These are phyloP conservation scores for Tilletia indica DNA, from an alignment of 1,284 basidiomycete genomes.

Conservation along the genomic window DNA sequence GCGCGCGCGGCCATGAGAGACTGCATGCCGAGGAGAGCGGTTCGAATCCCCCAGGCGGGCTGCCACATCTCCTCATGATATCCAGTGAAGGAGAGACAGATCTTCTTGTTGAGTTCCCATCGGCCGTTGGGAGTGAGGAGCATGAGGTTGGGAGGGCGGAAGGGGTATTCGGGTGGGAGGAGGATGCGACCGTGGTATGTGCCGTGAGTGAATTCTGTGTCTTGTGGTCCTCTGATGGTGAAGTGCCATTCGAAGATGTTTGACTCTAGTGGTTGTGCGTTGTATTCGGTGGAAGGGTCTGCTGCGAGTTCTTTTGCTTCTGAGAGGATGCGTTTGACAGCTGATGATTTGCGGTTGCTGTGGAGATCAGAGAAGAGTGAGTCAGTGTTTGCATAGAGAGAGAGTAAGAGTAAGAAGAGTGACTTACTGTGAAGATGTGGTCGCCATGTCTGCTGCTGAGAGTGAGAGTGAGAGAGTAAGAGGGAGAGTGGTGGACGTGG, in stretches of 20 bases:
- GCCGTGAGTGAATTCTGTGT: slow-evolving; percentile 52
- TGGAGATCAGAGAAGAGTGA: too few relatives aligned
- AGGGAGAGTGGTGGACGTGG: background rate
- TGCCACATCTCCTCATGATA: slow-evolving; percentile 77
- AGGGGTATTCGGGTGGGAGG: slow-evolving; percentile 88
- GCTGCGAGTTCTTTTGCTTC: slow-evolving; percentile 83
- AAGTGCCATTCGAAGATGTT: slow-evolving; percentile 83
- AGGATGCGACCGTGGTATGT: slow-evolving; percentile 86
- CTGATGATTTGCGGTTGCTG: slow-evolving; percentile 62
- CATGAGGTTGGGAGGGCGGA: slow-evolving; percentile 88
- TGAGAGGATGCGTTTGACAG: slow-evolving; percentile 93
- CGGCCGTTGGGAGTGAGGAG: slow-evolving; percentile 91
- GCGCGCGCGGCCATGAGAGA: slow-evolving; percentile 52
- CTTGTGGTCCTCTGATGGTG: slow-evolving; percentile 77
- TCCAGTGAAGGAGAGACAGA: slow-evolving; percentile 58
- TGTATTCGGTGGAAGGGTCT: slow-evolving; percentile 77
- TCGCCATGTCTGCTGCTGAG: too few relatives aligned
- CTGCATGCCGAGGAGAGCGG: slow-evolving; percentile 64
- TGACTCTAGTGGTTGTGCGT: slow-evolving; percentile 73
- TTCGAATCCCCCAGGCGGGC: slow-evolving; percentile 94
- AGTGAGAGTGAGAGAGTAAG: too few relatives aligned
- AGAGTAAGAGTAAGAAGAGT: too few relatives aligned
- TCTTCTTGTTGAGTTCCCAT: slow-evolving; percentile 91
- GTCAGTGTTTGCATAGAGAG: too few relatives aligned
- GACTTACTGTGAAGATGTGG: too few relatives aligned